A percentile compares a stretch with the other conserved stretches of the same genome.
Evolutionary conservation across 2,329 filamentous ascomycete genomes (phyloP).

Genomic region (Fusarium sp.): DNA sequence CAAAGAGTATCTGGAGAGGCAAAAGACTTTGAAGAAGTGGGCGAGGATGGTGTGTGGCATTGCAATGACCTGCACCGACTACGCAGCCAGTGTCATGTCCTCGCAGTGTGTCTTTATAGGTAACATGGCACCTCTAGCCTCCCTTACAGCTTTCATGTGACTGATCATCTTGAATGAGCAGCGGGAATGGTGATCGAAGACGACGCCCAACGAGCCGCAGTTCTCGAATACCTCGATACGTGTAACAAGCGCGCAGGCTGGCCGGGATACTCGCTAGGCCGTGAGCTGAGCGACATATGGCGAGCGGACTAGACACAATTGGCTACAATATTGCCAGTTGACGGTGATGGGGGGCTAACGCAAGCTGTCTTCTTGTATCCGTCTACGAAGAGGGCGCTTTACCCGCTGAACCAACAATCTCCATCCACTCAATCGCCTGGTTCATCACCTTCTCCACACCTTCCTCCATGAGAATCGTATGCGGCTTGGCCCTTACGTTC

Average conservation of each 20-base stretch:
- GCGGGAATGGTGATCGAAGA: background rate
- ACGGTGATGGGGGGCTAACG: background rate
- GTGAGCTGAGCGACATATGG: slow-evolving; percentile 5
- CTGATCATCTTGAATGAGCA: background rate
- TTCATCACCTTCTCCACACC: background rate
- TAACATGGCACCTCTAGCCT: background rate
- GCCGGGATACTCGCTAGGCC: slow-evolving; percentile 3
- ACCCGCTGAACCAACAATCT: background rate
- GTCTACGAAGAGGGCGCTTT: background rate
- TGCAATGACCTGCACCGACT: slow-evolving; percentile 55
- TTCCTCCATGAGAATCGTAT: background rate
- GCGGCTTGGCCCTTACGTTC: background rate
- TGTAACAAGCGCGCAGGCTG: slow-evolving; percentile 1
- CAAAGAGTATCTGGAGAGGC: slow-evolving; percentile 56
- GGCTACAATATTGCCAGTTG: background rate
- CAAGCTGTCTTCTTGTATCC: background rate
- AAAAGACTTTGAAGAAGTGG: slow-evolving; percentile 34
- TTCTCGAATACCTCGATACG: background rate
- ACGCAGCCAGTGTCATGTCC: slow-evolving; percentile 33
- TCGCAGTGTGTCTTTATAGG: background rate
- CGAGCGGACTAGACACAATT: background rate
- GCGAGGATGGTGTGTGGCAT: slow-evolving; percentile 58
- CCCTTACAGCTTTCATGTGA: no score
- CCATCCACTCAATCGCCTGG: background rate
- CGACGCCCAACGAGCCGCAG: background rate